Percentiles rank a stretch among this genome's conserved stretches.
Conservation (phyloP, 75 land plant species). For the Cunninghamia lanceolata region DNA sequence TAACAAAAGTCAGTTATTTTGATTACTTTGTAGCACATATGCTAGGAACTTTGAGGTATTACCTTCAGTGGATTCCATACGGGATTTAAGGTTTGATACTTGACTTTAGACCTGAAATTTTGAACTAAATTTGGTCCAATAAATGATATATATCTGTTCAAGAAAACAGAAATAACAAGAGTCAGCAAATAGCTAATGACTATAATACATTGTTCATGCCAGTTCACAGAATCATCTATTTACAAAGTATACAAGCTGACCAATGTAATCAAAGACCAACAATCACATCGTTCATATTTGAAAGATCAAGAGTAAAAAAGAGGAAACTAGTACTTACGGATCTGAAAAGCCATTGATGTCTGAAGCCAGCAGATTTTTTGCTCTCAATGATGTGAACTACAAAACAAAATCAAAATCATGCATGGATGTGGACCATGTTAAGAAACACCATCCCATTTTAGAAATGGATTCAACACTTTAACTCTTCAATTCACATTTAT, state of each 20-base stretch:
- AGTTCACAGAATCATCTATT: neutral
- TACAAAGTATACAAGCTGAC: neutral
- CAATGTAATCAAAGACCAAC: neutral
- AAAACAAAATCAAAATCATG: slow-evolving; percentile 9
- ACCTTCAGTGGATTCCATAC: slow-evolving; percentile 56
- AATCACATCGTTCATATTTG: neutral
- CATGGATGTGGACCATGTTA: neutral
- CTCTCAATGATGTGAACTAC: slow-evolving; percentile 49
- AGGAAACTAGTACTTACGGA: slow-evolving; percentile 28
- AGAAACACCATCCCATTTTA: neutral
- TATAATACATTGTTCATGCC: neutral
- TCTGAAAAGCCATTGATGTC: slow-evolving; percentile 54
- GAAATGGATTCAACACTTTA: neutral
- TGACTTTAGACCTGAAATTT: slow-evolving; percentile 37
- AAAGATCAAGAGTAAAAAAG: neutral
- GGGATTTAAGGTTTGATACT: slow-evolving; percentile 48
- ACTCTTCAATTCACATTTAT: neutral
- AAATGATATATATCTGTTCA: slow-evolving; percentile 34
- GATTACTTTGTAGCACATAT: neutral
- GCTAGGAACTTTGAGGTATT: neutral
- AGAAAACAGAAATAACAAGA: slow-evolving; percentile 3
- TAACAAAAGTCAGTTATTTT: neutral
- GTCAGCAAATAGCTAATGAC: neutral
- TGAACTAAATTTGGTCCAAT: slow-evolving; percentile 42
- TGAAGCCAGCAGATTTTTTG: slow-evolving; percentile 47